phyloP scores from a whole-genome alignment of 2,329 filamentous ascomycete species.

The Rhytidhysteron rufulum region DNA sequence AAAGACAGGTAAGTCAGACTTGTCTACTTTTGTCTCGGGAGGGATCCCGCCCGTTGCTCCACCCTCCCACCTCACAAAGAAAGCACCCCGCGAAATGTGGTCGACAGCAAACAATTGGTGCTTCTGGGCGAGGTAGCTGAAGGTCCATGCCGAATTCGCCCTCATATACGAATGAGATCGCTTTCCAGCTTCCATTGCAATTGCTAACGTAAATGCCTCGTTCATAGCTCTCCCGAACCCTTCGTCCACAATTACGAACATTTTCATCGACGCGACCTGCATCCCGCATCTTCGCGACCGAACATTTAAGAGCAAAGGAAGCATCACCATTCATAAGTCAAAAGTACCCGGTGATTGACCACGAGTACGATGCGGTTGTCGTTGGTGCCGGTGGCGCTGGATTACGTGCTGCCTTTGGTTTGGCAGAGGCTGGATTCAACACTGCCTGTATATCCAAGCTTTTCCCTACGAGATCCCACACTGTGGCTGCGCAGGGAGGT shows the following conservation, averaged over 20 bases:
- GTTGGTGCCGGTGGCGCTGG: slow-evolving; percentile 80
- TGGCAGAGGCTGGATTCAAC: slow-evolving; percentile 85
- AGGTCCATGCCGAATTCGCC: neutral
- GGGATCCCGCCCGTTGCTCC: slow-evolving; percentile 12
- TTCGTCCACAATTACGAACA: slow-evolving; percentile 64
- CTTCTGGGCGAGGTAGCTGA: neutral
- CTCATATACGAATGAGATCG: neutral
- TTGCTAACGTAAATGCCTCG: slow-evolving; percentile 21
- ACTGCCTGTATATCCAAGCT: slow-evolving; percentile 83
- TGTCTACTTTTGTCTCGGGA: too few relatives aligned
- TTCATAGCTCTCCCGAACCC: slow-evolving; percentile 58
- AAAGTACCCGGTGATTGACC: slow-evolving; percentile 97
- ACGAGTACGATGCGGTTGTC: slow-evolving; percentile 97
- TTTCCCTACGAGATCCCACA: slow-evolving; percentile 81
- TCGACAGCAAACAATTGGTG: slow-evolving; percentile 2
- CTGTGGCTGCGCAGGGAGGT: slow-evolving; percentile 71
- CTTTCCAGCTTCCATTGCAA: slow-evolving; percentile 12
- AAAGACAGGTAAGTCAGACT: slow-evolving; percentile 33
- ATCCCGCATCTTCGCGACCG: slow-evolving; percentile 80
- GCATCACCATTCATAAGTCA: slow-evolving; percentile 79
- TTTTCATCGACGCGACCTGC: slow-evolving; percentile 86
- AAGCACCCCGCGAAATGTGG: slow-evolving; percentile 17
- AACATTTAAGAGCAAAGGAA: slow-evolving; percentile 87
- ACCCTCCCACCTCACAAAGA: too few relatives aligned
- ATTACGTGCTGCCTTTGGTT: slow-evolving; percentile 77